These are phyloP conservation scores for Aspergillus sparsus DNA, from an alignment of 495 filamentous ascomycete genomes.

Conservation along the genomic window DNA sequence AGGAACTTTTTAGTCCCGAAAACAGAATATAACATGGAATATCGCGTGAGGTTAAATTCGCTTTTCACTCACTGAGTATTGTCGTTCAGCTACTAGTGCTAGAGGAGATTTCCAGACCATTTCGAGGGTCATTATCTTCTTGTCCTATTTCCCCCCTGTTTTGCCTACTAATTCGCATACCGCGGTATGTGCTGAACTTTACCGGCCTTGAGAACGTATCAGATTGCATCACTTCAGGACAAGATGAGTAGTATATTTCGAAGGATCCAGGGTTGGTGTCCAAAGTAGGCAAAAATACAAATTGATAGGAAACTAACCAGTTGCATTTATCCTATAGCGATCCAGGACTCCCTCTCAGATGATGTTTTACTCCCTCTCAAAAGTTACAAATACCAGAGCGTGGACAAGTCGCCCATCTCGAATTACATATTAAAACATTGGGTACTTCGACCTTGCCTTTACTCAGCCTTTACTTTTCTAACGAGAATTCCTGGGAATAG, in stretches of 20 bases:
- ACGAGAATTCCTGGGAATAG: slow-evolving; percentile 45
- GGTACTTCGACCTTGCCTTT: slow-evolving; percentile 56
- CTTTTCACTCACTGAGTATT: not conserved
- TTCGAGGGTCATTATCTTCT: not conserved
- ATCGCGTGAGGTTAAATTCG: not conserved
- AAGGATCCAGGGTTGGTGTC: slow-evolving; percentile 46
- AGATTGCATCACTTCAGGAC: slow-evolving; percentile 9
- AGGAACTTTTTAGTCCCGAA: not conserved
- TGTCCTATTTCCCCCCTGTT: not conserved
- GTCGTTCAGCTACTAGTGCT: no score
- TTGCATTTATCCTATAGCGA: slow-evolving; percentile 34
- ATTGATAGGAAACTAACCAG: slow-evolving; percentile 22
- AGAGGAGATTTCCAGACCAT: no score
- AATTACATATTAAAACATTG: slow-evolving; percentile 92
- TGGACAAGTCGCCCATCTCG: slow-evolving; percentile 95
- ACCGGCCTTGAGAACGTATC: slow-evolving; percentile 5
- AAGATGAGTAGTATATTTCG: slow-evolving; percentile 43
- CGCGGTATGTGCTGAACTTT: slow-evolving; percentile 26
- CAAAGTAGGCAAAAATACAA: not conserved
- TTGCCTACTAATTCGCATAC: slow-evolving; percentile 10
- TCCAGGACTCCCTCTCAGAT: slow-evolving; percentile 65
- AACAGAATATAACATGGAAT: not conserved
- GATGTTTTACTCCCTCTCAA: slow-evolving; percentile 80
- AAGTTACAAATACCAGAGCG: slow-evolving; percentile 92
- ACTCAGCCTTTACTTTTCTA: slow-evolving; percentile 1